Conservation (phyloP, 805 yeast species). For the Candida mattraensis region DNA sequence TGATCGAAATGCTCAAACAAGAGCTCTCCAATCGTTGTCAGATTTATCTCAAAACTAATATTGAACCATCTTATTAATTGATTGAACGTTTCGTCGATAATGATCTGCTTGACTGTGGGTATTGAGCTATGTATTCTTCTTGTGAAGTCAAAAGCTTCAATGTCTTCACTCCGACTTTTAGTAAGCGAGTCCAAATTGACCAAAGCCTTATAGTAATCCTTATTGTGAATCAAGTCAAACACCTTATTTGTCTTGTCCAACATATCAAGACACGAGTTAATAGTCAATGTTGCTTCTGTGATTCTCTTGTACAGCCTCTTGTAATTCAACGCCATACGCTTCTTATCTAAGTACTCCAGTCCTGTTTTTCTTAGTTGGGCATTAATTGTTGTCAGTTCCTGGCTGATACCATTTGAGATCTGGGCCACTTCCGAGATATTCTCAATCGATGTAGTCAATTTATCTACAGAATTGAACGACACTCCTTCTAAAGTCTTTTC, state of each 20-base stretch:
- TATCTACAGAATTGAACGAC: conserved; percentile 59
- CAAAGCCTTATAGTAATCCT: conserved; percentile 81
- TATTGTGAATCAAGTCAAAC: conserved; percentile 72
- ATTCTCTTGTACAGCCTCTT: conserved; percentile 68
- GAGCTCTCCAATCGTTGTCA: conserved; percentile 55
- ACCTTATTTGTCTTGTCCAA: conserved; percentile 84
- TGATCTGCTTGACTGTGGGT: conserved; percentile 70
- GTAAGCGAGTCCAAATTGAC: conserved; percentile 77
- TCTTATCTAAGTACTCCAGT: conserved; percentile 57
- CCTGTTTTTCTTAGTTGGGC: conserved; percentile 64
- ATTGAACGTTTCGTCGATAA: conserved; percentile 71
- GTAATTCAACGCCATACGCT: conserved; percentile 56
- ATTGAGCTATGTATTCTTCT: conserved; percentile 70
- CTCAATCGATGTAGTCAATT: conserved; percentile 57
- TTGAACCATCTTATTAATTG: conserved; percentile 64
- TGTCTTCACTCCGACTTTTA: conserved; percentile 62
- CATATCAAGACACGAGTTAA: conserved; percentile 74
- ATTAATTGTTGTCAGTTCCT: conserved; percentile 57
- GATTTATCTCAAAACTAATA: conserved; percentile 59
- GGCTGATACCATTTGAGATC: conserved; percentile 54
- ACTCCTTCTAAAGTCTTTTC: conserved; percentile 62
- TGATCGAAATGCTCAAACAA: conserved; percentile 52
- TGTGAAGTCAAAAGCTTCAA: conserved; percentile 70
- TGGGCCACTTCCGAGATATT: conserved; percentile 61
- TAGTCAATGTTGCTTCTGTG: conserved; percentile 65